Percentiles rank a stretch among this genome's conserved stretches.
phyloP scores from a whole-genome alignment of 495 filamentous ascomycete genomes.

The Talaromyces liani region DNA sequence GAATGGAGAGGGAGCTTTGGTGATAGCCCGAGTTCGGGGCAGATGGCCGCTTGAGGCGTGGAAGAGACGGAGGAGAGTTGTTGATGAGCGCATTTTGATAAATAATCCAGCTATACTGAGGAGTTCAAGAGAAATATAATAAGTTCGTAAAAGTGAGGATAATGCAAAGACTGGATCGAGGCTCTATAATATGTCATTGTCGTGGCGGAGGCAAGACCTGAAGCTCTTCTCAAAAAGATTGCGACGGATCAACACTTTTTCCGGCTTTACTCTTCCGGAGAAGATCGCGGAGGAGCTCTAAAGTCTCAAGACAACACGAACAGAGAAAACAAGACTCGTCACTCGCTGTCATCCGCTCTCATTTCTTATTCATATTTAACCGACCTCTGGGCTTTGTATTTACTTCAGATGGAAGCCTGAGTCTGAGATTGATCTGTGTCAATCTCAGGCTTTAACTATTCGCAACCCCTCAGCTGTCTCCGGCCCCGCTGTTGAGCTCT shows the following conservation, averaged over 20 bases:
- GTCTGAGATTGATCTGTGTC: neutral
- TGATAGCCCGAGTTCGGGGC: conserved; percentile 6
- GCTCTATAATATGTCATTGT: neutral
- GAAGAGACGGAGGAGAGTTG: conserved; percentile 11
- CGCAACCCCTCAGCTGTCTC: neutral
- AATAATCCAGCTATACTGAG: neutral
- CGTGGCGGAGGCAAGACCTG: neutral
- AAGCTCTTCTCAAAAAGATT: conserved; percentile 10
- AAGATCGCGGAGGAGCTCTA: conserved; percentile 3
- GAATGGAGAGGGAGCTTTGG: conserved; percentile 13
- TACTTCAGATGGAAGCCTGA: neutral
- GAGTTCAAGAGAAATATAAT: neutral
- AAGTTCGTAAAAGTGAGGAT: neutral
- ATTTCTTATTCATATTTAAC: neutral
- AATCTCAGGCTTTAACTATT: neutral
- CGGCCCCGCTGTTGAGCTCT: neutral
- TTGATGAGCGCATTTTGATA: conserved; percentile 10
- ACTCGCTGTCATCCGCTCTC: neutral
- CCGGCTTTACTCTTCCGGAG: conserved; percentile 16
- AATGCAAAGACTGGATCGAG: conserved; percentile 1
- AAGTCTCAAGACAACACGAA: neutral
- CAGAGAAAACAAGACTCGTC: neutral
- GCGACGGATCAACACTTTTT: conserved; percentile 21
- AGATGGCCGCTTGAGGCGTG: conserved; percentile 12
- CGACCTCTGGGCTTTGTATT: neutral